Conservation (phyloP, 208 protist species). For the Leishmania tropica region DNA sequence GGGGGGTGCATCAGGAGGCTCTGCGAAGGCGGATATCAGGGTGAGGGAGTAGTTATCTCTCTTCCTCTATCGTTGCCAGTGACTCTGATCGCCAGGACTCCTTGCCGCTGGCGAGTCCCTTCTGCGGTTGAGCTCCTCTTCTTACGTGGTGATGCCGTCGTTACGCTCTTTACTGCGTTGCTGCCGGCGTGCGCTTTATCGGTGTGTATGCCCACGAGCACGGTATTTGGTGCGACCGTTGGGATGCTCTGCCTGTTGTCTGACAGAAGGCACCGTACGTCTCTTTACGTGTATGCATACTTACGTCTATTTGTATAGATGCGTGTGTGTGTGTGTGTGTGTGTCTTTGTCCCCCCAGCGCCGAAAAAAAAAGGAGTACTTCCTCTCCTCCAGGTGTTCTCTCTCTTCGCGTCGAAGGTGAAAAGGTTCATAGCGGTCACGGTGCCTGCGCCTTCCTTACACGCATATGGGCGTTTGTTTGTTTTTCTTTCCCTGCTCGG, state of each 20-base stretch:
- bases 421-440: no score
- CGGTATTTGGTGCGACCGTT: no score
- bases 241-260: no score
- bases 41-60: background rate
- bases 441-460: background rate
- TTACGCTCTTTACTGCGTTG: background rate
- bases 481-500: background rate
- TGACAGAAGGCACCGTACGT: background rate
- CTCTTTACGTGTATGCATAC: background rate
- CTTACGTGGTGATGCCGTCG: background rate
- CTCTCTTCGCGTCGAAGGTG: no score
- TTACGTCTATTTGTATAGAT: no score
- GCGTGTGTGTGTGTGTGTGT: background rate
- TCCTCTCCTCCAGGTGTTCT: no score
- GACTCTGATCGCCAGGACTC: no score
- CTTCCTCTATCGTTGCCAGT: background rate
- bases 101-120: background rate
- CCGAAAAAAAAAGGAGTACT: no score
- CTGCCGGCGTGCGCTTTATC: background rate
- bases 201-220: background rate
- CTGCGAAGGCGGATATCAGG: background rate
- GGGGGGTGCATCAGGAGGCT: background rate
- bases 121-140: slow-evolving; percentile 3
- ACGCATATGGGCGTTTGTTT: background rate
- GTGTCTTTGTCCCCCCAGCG: background rate